Base-by-base conservation (phyloP, 192 early-diverging fungal genomes). In the Coemansia sp. region DNA sequence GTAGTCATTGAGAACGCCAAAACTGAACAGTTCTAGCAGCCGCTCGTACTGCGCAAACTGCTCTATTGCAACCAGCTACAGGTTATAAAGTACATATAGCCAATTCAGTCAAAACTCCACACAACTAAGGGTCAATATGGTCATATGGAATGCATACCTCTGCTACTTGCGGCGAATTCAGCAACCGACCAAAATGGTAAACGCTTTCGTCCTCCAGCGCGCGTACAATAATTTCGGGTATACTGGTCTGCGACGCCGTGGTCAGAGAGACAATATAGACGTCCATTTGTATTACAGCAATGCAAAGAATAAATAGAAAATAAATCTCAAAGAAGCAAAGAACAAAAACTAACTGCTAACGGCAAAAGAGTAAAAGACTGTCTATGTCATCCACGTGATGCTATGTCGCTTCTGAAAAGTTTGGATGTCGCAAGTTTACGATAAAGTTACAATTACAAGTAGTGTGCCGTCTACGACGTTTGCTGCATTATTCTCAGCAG, bases 121-220 rank as follows among this genome's bases (percentile, higher is more conserved):
- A 15, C 49, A 51, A 6, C 49, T 3, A 44, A 44, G 15, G 11
- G 11, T n/a, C 40, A 44, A n/a, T 5, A 4, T 44, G 40, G 14
- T 5, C 14, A n/a, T n/a, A 44, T n/a, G 14, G 40, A 44, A n/a
- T 44, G 5, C 40, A n/a, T 67, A 71, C 75, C 69, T 78, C 66
- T 19, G 42, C 52, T 36, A 68, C 58, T 58, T 60, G 50, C 3
- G 69, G 66, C 23, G 75, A 59, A 36, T 71, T 61, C 26, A 78
- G 53, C 61, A 78, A 59, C 51, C 66, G 62, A 37, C 69, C 69
- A 51, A 71, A 78, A 38, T 78, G 75, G 69, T 62, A 64, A 44
- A 78, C 46, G 26, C 28, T 26, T 19, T 72, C 75, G 47, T 71
- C 62, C 3, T 63, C 62, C 4, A 77, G 59, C 11, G 60, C 65